A percentile compares a stretch with the other conserved stretches of the same genome.
These are phyloP conservation scores for Petrea volubilis DNA, from an alignment of 257 asterid species.

Conservation along the genomic window DNA sequence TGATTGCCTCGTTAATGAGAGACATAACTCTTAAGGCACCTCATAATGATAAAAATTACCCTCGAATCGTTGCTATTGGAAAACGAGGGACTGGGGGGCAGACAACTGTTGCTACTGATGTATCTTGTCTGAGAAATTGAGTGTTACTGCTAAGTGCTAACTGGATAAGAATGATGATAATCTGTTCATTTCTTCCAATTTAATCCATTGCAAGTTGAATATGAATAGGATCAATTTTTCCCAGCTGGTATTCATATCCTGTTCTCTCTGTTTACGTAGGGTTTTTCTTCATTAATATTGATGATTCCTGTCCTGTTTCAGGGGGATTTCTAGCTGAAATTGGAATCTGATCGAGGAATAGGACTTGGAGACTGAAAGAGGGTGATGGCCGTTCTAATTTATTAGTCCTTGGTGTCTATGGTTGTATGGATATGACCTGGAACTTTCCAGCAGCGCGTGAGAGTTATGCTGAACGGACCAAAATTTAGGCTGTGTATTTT, in stretches of 20 bases:
- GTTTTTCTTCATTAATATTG: conserved; percentile 2
- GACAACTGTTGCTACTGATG: neutral
- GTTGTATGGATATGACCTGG: conserved; percentile 13
- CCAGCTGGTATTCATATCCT: neutral
- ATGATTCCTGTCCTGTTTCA: conserved; percentile 12
- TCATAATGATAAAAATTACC: too few species aligned
- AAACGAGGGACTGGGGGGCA: neutral
- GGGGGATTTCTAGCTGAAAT: conserved; percentile 17
- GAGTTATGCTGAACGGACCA: conserved; percentile 41
- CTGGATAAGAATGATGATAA: neutral
- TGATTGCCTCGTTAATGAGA: neutral
- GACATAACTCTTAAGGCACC: neutral
- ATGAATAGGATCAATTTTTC: neutral
- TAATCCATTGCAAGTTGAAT: neutral
- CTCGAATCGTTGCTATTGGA: neutral
- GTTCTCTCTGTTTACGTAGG: neutral
- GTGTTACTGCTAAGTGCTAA: neutral
- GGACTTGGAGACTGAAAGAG: neutral
- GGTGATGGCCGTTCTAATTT: conserved; percentile 4
- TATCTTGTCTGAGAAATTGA: neutral
- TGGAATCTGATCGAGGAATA: neutral
- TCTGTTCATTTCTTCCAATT: neutral
- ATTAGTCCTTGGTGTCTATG: conserved; percentile 4
- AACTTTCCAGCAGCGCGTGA: neutral
- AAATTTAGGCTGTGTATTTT: conserved; percentile 10